Evolutionary conservation across 805 yeast species (phyloP), one percentile per base, ranked within the genome.

Genomic region (Clavispora phyllophila): DNA sequence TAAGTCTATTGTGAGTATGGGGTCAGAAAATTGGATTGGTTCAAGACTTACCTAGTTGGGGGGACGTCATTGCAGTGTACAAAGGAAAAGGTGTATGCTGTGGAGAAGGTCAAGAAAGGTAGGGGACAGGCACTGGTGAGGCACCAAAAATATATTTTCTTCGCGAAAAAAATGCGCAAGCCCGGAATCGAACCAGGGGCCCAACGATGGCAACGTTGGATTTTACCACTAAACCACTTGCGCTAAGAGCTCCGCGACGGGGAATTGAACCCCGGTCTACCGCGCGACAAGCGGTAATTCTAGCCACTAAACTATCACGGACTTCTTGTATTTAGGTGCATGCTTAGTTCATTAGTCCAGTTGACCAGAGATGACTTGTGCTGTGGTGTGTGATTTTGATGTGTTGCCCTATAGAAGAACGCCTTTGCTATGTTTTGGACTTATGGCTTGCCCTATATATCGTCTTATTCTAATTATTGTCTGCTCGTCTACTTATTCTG

Each of bases 221-320:
- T 50, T 50, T 46, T 50, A 50, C 52, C 52, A 48, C 52, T 50
- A 48, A 46, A 50, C 53, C 52, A 50, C 52, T 45, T 46, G 51
- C 49, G 53, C 49, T 9, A 18, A 36, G 24, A 37, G 47, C 56
- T 51, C 56, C 56, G 54, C 44, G 56, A 50, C 56, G 52, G 56
- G 56, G 54, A 52, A 52, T 52, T 45, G 56, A 52, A 52, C 56
- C 56, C 56, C 51, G 56, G 56, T 50, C 56, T 44, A 45, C 55
- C 54, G 49, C 56, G 56, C 56, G 56, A 53, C 55, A 53, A 51
- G 55, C 56, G 54, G 50, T 44, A 45, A 53, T 51, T 53, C 56
- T 53, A 53, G 54, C 56, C 56, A 53, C 56, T 51, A 51, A 53
- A 53, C 55, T 53, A 51, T 51, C 56, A 34, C 54, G 56, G 55